These are phyloP conservation scores for Nyssa sinensis DNA, from an alignment of 148 eudicot species.

Conservation along the genomic window DNA sequence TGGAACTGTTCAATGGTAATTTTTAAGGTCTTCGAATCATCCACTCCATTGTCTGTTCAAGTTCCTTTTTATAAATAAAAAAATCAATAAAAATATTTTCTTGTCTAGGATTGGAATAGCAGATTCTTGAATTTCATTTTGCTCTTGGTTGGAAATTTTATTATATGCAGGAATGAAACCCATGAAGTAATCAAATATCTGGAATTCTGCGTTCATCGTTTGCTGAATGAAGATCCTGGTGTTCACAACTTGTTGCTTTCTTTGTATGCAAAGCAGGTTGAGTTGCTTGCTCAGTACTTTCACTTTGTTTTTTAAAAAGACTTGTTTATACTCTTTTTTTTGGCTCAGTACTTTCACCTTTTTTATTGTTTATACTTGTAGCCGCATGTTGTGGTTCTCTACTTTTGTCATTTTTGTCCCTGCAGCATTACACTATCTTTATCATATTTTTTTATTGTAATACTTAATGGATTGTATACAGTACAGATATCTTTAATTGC, in stretches of 20 bases:
- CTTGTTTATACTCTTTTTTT: too few relatives aligned
- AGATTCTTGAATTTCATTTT: neutral
- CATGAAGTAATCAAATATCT: slow-evolving; percentile 95
- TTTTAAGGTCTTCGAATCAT: too few relatives aligned
- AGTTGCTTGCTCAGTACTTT: neutral
- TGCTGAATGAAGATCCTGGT: slow-evolving; percentile 97
- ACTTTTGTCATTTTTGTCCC: neutral
- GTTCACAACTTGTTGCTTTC: slow-evolving; percentile 94
- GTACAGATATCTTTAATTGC: neutral
- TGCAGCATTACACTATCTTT: neutral
- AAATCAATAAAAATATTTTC: neutral
- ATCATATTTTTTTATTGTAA: neutral
- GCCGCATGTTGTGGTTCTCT: neutral
- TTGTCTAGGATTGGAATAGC: neutral
- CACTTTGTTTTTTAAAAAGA: neutral
- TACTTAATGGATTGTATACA: neutral
- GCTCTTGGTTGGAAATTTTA: neutral
- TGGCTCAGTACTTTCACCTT: neutral
- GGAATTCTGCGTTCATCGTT: slow-evolving; percentile 85
- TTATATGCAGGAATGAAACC: slow-evolving; percentile 85
- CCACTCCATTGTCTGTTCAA: too few relatives aligned
- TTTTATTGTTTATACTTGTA: neutral
- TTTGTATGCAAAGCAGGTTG: slow-evolving; percentile 93
- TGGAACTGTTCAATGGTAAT: too few relatives aligned
- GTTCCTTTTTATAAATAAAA: too few relatives aligned